phyloP scores from a whole-genome alignment of 2,329 filamentous ascomycete species.

The Neofusicoccum umdonicola region DNA sequence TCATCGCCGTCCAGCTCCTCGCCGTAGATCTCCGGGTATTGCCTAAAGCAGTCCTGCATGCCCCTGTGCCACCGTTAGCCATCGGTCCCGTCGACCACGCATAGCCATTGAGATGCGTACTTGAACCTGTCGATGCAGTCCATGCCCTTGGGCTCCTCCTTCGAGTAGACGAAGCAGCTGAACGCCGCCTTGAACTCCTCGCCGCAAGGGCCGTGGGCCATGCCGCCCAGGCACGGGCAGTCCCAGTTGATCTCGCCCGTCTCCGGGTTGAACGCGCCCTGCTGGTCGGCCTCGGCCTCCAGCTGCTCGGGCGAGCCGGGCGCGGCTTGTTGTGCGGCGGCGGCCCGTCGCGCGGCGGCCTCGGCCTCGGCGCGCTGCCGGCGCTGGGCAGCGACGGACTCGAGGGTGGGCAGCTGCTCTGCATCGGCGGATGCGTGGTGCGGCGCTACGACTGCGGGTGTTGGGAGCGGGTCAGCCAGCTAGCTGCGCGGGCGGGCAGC shows the following conservation, averaged over 20 bases:
- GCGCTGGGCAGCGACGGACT: slow-evolving; percentile 42
- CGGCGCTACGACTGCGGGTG: slow-evolving; percentile 32
- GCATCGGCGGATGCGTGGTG: slow-evolving; percentile 35
- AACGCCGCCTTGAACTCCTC: slow-evolving; percentile 95
- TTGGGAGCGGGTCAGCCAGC: slow-evolving; percentile 5
- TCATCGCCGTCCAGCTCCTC: slow-evolving; percentile 80
- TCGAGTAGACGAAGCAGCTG: slow-evolving; percentile 96
- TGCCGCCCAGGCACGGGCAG: slow-evolving; percentile 93
- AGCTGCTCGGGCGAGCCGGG: slow-evolving; percentile 53
- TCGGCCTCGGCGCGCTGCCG: slow-evolving; percentile 33
- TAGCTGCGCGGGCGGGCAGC: background rate
- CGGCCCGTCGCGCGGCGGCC: slow-evolving; percentile 18
- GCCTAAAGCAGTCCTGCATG: slow-evolving; percentile 97
- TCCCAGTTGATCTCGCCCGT: slow-evolving; percentile 99
- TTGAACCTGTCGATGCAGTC: slow-evolving; percentile 98
- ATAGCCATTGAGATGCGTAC: slow-evolving; percentile 52
- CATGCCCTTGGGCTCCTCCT: slow-evolving; percentile 94
- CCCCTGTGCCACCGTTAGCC: slow-evolving; percentile 54
- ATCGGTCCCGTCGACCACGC: slow-evolving; percentile 23
- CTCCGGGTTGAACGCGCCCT: slow-evolving; percentile 96
- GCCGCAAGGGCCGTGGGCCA: slow-evolving; percentile 94
- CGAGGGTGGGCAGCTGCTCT: slow-evolving; percentile 45
- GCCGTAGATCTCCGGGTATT: slow-evolving; percentile 90
- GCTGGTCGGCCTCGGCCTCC: slow-evolving; percentile 77
- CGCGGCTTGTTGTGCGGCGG: slow-evolving; percentile 11